phyloP scores from a whole-genome alignment of 345 rosid species.

The Euphorbia pulcherrima region DNA sequence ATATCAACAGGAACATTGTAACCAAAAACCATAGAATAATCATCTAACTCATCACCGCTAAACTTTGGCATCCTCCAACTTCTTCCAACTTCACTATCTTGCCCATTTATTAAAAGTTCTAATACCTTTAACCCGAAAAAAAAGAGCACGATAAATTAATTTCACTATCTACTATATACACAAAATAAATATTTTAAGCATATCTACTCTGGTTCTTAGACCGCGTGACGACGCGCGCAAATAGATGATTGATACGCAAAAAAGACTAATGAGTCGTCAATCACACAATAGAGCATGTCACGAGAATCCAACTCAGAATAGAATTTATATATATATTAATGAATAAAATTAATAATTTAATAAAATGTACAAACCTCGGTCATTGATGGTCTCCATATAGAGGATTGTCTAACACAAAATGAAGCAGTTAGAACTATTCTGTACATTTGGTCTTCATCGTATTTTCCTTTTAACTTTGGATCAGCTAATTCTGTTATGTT shows the following conservation, averaged over 20 bases:
- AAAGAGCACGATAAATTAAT: too few relatives aligned
- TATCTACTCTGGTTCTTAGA: too few relatives aligned
- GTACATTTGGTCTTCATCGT: conserved; percentile 58
- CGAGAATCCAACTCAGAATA: too few relatives aligned
- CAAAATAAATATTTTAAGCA: too few relatives aligned
- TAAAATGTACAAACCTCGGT: conserved; percentile 46
- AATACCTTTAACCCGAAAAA: conserved; percentile 39
- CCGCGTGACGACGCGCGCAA: too few relatives aligned
- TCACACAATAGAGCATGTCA: too few relatives aligned
- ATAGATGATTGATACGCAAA: too few relatives aligned
- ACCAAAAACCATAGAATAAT: conserved; percentile 69
- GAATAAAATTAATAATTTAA: neutral
- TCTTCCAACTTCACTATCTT: conserved; percentile 47
- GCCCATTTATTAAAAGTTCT: conserved; percentile 60
- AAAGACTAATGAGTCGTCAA: too few relatives aligned
- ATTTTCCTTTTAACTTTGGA: conserved; percentile 55
- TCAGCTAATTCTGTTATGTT: conserved; percentile 55
- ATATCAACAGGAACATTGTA: conserved; percentile 56
- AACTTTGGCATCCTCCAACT: conserved; percentile 72
- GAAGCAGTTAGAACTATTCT: conserved; percentile 64
- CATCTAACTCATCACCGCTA: conserved; percentile 59
- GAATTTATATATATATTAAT: neutral
- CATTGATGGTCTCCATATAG: conserved; percentile 75
- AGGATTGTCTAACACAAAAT: conserved; percentile 75
- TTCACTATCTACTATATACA: too few relatives aligned